These are phyloP conservation scores for Bauhinia variegata DNA, from an alignment of 306 rosid genomes.

Conservation along the genomic window DNA sequence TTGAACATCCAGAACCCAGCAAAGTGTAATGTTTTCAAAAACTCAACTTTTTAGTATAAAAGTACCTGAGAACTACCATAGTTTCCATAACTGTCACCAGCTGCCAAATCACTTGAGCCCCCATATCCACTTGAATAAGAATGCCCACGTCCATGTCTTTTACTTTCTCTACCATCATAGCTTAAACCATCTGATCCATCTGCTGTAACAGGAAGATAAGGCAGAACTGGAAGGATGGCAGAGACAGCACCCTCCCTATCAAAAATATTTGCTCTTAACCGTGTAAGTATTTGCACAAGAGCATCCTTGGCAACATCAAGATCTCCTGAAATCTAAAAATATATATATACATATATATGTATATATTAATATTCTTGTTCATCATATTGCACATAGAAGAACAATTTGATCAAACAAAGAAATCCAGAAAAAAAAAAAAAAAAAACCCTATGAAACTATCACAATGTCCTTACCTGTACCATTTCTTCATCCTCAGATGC, in stretches of 20 bases:
- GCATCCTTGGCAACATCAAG: constrained; percentile 96
- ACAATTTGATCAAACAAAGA: constrained; percentile 1
- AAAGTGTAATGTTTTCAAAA: constrained; percentile 8
- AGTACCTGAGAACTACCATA: constrained; percentile 90
- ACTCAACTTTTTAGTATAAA: constrained; percentile 6
- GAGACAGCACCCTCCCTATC: constrained; percentile 92
- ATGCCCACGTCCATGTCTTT: constrained; percentile 88
- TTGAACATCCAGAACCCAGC: constrained; percentile 21
- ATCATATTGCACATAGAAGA: constrained; percentile 25
- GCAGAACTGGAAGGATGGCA: constrained; percentile 79
- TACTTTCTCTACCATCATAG: constrained; percentile 83
- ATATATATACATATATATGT: too few relatives aligned
- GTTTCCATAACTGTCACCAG: constrained; percentile 72
- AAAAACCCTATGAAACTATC: constrained; percentile 1
- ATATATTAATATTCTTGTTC: too few relatives aligned
- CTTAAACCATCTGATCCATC: constrained; percentile 68
- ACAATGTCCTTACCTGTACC: constrained; percentile 79
- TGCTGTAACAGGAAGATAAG: constrained; percentile 78
- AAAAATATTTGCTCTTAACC: constrained; percentile 88
- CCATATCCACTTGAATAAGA: constrained; percentile 80
- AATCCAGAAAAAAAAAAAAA: constrained; percentile 6
- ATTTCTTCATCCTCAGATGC: constrained; percentile 95
- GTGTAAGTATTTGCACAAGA: constrained; percentile 86
- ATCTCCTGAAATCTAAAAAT: constrained; percentile 97
- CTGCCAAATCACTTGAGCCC: constrained; percentile 71